These are phyloP conservation scores for Candida argentea DNA, from an alignment of 805 yeast genomes.

Conservation along the genomic window DNA sequence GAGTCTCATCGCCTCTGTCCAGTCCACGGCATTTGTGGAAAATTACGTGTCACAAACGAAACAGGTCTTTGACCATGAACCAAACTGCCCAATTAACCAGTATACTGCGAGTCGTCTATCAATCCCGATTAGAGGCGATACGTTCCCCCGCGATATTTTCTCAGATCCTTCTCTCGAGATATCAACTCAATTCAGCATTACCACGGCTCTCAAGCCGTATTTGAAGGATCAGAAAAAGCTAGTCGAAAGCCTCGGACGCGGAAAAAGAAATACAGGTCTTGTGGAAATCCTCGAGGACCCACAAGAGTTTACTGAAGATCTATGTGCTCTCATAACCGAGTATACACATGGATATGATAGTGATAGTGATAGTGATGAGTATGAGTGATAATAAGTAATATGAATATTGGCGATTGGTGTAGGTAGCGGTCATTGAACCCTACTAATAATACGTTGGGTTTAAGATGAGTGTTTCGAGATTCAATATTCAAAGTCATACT, in stretches of 20 bases:
- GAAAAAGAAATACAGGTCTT: conserved; percentile 3
- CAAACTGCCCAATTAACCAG: background rate
- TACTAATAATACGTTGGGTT: too few species aligned
- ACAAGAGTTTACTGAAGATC: conserved; percentile 41
- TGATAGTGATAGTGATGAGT: conserved; percentile 32
- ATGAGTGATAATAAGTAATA: background rate
- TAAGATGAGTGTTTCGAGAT: background rate
- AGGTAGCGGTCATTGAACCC: conserved; percentile 1
- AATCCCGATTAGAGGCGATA: conserved; percentile 7
- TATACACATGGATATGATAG: conserved; percentile 42
- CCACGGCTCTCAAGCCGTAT: conserved; percentile 13
- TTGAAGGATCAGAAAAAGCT: conserved; percentile 17
- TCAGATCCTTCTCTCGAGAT: too few species aligned
- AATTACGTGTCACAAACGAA: conserved; percentile 3
- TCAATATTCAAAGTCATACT: background rate
- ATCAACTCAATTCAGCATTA: conserved; percentile 19
- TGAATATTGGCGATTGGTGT: too few species aligned
- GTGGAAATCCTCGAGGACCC: conserved; percentile 34
- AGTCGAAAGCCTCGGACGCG: conserved; percentile 12
- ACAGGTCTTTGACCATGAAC: too few species aligned
- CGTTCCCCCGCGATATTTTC: conserved; percentile 7
- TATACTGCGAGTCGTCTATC: conserved; percentile 4
- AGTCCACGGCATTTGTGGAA: conserved; percentile 5
- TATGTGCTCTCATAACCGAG: conserved; percentile 33
- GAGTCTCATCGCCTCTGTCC: background rate